Evolutionary conservation across 2,329 filamentous ascomycete species (phyloP).

Genomic region (Fusarium sp.): DNA sequence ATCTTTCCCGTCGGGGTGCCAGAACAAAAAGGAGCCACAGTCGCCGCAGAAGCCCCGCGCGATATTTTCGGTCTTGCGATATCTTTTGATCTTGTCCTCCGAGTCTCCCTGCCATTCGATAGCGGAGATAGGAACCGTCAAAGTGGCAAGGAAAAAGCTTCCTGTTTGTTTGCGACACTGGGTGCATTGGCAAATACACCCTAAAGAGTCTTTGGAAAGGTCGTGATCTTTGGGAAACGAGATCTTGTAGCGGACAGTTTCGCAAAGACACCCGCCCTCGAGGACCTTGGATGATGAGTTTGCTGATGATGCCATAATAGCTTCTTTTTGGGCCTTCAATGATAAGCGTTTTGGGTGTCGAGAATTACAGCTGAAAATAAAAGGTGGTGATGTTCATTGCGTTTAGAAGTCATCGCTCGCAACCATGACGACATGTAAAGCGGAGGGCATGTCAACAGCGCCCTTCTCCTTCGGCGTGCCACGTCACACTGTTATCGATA

Average conservation of each 20-base stretch:
- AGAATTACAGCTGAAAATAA: rapidly evolving
- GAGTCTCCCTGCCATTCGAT: neutral
- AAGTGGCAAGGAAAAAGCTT: neutral
- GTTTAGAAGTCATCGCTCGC: rapidly evolving
- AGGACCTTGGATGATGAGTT: neutral
- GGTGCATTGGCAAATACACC: slow-evolving; percentile 12
- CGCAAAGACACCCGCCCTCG: slow-evolving; percentile 4
- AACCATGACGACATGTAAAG: neutral
- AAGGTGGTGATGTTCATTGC: rapidly evolving
- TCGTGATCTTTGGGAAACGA: neutral
- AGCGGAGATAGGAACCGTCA: neutral
- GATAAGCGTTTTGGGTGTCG: rapidly evolving
- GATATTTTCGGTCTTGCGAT: neutral
- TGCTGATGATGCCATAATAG: neutral
- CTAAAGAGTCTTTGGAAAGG: neutral
- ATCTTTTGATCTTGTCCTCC: neutral
- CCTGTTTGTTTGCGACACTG: slow-evolving; percentile 22
- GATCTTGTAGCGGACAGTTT: slow-evolving; percentile 4
- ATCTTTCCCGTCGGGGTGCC: neutral
- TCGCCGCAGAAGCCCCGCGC: slow-evolving; percentile 1
- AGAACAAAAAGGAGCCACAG: slow-evolving; percentile 15
- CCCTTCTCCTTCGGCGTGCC: neutral
- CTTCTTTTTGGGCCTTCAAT: rapidly evolving
- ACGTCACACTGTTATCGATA: neutral
- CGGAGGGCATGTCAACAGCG: neutral